Base-by-base conservation (phyloP, 306 rosid species). In the Biancaea sappan region DNA sequence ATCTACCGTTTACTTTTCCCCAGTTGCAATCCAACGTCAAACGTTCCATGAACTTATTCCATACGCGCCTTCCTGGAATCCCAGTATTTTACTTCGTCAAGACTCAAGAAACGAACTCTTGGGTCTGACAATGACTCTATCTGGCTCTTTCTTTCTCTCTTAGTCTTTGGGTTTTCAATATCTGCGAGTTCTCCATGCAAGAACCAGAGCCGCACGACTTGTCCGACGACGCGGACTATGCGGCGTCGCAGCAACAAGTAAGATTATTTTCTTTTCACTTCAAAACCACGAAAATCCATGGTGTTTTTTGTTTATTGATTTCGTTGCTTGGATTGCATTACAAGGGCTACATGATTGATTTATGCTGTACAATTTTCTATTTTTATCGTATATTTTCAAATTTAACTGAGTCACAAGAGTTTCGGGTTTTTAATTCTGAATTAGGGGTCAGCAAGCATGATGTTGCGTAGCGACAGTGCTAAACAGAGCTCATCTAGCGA, bases 151-250 rank as follows among this genome's bases (percentile, higher is more conserved):
- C 18, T 44, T 15, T 58, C 34, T 24, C 34, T 0, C 15, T n/a
- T n/a, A 13, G 34, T 31, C 34, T 31, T 5, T 31, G 34, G 34
- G 34, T 31, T 53, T 19, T 74, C 24, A 31, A 13, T 72, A 43
- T 59, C 62, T 53, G 35, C 71, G 41, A 64, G 79, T 71, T 66
- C 79, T 31, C 73, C 82, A 92, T 94, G 97, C 87, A 87, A 15
- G 99, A 90, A 69, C 76, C 93, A 16, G 99, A 95, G 77, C 70
- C 84, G 11, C 96, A 94, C 88, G 98, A 92, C 81, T 87, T 94
- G 77, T 88, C 97, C 41, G 99, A 94, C 89, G 99, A 94, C 80
- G 89, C 96, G 54, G 99, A 95, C 82, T 95, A 95, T 86, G 97
- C 91, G 1, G 96, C 96, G 14, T 94, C 96, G 46, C 93, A 80